phyloP scores from a whole-genome alignment of 2,329 filamentous ascomycete genomes.

The Apiospora aurea region DNA sequence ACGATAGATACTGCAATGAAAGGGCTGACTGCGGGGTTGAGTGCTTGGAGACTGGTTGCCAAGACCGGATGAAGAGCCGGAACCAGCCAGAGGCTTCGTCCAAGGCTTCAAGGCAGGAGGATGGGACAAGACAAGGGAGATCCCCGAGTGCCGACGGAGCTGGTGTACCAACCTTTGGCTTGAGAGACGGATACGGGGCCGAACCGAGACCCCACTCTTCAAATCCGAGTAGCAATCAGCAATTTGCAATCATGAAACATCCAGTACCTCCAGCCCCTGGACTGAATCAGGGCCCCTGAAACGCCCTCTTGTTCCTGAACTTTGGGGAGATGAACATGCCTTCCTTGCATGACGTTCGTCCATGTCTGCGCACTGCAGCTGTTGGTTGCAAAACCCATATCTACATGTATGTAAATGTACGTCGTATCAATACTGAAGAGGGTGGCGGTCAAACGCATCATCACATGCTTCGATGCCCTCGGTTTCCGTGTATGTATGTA shows the following conservation, averaged over 20 bases:
- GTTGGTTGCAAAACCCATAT: not conserved
- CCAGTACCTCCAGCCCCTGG: not conserved
- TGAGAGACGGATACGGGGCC: conserved; percentile 13
- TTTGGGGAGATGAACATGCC: conserved; percentile 6
- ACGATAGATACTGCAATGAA: not conserved
- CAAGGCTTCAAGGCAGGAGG: not conserved
- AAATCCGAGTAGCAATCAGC: not conserved
- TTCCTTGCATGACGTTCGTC: conserved; percentile 6
- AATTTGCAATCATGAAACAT: conserved; percentile 21
- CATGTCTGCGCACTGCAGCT: conserved; percentile 3
- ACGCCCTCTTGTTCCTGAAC: not conserved
- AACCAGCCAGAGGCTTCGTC: not conserved
- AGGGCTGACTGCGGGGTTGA: not conserved
- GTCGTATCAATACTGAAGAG: not conserved
- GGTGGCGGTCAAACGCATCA: not conserved
- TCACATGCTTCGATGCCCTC: not conserved
- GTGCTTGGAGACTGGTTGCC: not conserved
- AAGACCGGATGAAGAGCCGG: conserved; percentile 2
- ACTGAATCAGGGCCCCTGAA: conserved; percentile 14
- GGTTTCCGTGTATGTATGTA: not conserved
- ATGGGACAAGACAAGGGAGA: not conserved
- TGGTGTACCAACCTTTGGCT: not conserved
- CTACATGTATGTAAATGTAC: too few species aligned
- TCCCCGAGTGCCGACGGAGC: conserved; percentile 11
- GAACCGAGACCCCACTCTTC: conserved; percentile 11